Percentiles rank a stretch among this genome's conserved stretches.
Conservation (phyloP, 495 filamentous ascomycete species). For the Trypethelium eluteriae region DNA sequence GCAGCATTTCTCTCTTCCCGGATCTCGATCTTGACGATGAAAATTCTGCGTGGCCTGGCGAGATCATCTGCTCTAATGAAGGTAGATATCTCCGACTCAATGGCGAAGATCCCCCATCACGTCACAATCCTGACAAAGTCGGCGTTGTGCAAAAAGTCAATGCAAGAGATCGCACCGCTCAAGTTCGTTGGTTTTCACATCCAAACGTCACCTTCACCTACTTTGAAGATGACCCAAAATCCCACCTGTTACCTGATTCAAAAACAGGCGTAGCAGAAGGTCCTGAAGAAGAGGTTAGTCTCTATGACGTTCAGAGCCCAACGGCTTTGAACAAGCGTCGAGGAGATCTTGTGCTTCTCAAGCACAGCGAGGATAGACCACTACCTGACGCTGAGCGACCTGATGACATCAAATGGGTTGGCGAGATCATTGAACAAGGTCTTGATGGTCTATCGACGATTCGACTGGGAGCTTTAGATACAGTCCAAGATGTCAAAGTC, state of each 20-base stretch:
- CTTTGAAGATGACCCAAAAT: conserved; percentile 32
- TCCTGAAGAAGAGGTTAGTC: conserved; percentile 43
- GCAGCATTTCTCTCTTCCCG: conserved; percentile 38
- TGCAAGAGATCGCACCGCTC: conserved; percentile 46
- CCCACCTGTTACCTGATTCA: conserved; percentile 32
- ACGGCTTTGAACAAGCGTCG: conserved; percentile 39
- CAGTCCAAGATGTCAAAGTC: conserved; percentile 45
- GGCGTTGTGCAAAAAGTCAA: conserved; percentile 56
- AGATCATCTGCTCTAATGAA: conserved; percentile 46
- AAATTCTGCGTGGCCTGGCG: conserved; percentile 53
- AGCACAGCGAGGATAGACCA: not conserved
- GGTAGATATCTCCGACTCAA: conserved; percentile 16
- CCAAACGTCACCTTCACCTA: conserved; percentile 33
- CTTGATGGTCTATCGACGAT: conserved; percentile 49
- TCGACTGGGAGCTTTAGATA: conserved; percentile 42
- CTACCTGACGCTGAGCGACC: not conserved
- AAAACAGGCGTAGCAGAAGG: conserved; percentile 40
- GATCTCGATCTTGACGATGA: conserved; percentile 45
- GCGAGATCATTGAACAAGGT: conserved; percentile 48
- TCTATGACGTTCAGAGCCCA: conserved; percentile 49
- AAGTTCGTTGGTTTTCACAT: conserved; percentile 47
- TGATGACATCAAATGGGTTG: conserved; percentile 43
- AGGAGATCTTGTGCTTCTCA: conserved; percentile 47
- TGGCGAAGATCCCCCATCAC: not conserved
- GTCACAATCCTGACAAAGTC: conserved; percentile 37